Conservation (phyloP, 1,284 basidiomycete species). For the Pyrrhoderma lamaoense region DNA sequence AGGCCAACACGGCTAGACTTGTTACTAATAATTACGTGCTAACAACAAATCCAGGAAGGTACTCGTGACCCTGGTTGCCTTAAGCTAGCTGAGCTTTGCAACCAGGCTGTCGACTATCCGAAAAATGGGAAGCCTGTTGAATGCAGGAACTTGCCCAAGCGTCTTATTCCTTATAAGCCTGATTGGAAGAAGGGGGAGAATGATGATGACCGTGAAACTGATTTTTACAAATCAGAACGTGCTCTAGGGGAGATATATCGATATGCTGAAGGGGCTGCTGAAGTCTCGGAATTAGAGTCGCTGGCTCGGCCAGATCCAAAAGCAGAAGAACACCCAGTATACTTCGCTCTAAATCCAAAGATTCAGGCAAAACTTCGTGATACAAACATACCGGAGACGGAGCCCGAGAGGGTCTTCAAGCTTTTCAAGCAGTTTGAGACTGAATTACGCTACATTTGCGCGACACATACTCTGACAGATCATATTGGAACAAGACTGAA, state of each 20-base stretch:
- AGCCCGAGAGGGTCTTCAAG: constrained; percentile 28
- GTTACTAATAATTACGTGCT: constrained; percentile 13
- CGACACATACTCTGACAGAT: constrained; percentile 60
- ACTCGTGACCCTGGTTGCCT: constrained; percentile 58
- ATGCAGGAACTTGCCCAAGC: constrained; percentile 38
- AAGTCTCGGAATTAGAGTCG: neutral
- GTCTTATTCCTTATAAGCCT: constrained; percentile 58
- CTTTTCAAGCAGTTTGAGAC: constrained; percentile 49
- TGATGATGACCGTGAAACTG: constrained; percentile 43
- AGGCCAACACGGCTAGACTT: constrained; percentile 4
- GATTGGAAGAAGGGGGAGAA: constrained; percentile 72
- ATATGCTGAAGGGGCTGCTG: constrained; percentile 37
- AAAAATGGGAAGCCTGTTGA: constrained; percentile 65
- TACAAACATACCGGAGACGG: neutral
- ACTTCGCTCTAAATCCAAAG: neutral
- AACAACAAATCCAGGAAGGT: constrained; percentile 41
- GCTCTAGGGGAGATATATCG: constrained; percentile 66
- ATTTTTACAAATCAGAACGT: constrained; percentile 63
- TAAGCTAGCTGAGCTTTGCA: constrained; percentile 58
- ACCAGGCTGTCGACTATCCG: constrained; percentile 64
- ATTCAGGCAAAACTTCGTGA: constrained; percentile 4
- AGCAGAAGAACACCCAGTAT: neutral
- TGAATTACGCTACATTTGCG: constrained; percentile 61
- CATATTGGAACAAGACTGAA: constrained; percentile 46
- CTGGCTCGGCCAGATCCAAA: neutral